Evolutionary conservation across 1,284 basidiomycete genomes (phyloP), one percentile per base, ranked within the genome.

Genomic region (Takashimella koratensis): DNA sequence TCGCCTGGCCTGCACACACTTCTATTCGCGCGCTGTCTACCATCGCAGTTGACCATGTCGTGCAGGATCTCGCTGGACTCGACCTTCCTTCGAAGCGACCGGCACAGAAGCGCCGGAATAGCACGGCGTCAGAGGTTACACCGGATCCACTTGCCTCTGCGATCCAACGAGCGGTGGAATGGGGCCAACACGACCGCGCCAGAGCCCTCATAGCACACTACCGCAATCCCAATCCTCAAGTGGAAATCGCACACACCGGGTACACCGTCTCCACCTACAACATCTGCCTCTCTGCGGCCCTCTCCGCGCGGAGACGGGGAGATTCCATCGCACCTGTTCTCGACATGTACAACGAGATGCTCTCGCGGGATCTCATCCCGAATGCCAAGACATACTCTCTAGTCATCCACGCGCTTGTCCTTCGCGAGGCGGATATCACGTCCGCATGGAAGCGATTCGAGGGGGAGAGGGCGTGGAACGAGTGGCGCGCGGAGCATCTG

Each of bases 321-420:
- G 80, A 84, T 59, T 81, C 84, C 4, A 79, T 90, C 40, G 76
- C 79, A 0, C 70, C 81, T 40, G 76, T 92, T 46, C 75, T 88
- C 57, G 82, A 85, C 53, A 80, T 84, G 4, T 95, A 95, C 78
- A 84, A 88, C 64, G 80, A 84, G 52, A 84, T 94, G 81, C 76
- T 91, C 45, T 76, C 80, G n/a, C 78, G 78, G 43, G 83, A 83
- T 21, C 68, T 92, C 12, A 67, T 82, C 0, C 90, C 92, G 16
- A 86, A 86, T 60, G 64, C 78, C 11, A 67, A 74, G 39, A 93
- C 90, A 0, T 93, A 90, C 68, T 70, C 79, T n/a, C 75, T 77
- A 30, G 79, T 94, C 49, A 84, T 96, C 57, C 68, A 75, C 2
- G 85, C 84, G 0, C 81, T 96, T 53, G 83, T 84, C 21, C 77